Conservation (phyloP, 1,284 basidiomycete genomes). For the Erythrobasidium hasegawianum region DNA sequence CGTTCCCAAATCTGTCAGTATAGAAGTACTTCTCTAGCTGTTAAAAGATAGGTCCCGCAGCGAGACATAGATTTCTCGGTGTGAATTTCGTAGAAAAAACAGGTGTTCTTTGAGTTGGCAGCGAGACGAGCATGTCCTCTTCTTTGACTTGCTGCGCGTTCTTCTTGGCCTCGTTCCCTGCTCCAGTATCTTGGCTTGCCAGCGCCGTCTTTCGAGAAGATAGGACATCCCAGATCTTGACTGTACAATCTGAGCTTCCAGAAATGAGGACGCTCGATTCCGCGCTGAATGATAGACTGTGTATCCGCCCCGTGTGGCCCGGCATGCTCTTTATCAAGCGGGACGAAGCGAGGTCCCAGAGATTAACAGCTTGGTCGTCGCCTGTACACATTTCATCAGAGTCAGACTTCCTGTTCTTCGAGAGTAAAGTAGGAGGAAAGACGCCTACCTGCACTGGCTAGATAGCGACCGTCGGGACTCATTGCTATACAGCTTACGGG, state of each 20-base stretch:
- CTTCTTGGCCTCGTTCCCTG: constrained; percentile 54
- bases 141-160: not conserved
- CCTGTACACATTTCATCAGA: no score
- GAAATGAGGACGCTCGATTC: constrained; percentile 87
- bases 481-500: constrained; percentile 82
- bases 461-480: constrained; percentile 86
- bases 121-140: constrained; percentile 76
- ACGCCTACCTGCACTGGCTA: constrained; percentile 66
- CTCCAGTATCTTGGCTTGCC: constrained; percentile 49
- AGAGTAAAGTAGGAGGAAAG: no score
- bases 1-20: no score
- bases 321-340: constrained; percentile 94
- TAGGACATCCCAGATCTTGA: constrained; percentile 94
- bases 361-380: constrained; percentile 85
- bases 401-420: no score
- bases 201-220: constrained; percentile 35
- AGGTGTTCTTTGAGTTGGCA: constrained; percentile 91
- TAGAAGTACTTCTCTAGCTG: no score
- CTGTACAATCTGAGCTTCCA: constrained; percentile 87
- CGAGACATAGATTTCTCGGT: constrained; percentile 85
- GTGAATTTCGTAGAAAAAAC: constrained; percentile 90
- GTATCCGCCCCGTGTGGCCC: constrained; percentile 87
- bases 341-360: constrained; percentile 95
- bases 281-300: constrained; percentile 84
- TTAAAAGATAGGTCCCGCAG: constrained; percentile 60